phyloP scores from a whole-genome alignment of 2,329 filamentous ascomycete genomes.

The Fusarium sp. region DNA sequence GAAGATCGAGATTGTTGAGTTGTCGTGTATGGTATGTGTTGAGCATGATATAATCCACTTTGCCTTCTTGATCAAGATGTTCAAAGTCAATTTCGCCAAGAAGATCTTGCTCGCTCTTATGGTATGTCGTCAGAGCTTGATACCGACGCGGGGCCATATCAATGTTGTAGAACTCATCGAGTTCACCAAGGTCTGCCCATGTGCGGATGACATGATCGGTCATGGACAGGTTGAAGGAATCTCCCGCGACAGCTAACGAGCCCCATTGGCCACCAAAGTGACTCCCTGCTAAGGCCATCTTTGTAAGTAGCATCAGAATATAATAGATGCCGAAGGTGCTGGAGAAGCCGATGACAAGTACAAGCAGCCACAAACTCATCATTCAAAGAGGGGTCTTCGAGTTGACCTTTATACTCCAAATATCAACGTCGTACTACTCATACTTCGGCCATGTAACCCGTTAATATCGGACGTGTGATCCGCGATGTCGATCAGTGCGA shows the following conservation, averaged over 20 bases:
- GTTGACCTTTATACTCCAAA: slow-evolving; percentile 1
- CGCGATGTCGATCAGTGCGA: slow-evolving; percentile 11
- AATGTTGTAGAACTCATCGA: slow-evolving; percentile 25
- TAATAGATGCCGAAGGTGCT: neutral
- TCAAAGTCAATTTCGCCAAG: slow-evolving; percentile 18
- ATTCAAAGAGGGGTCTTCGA: neutral
- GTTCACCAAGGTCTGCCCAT: slow-evolving; percentile 18
- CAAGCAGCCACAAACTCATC: neutral
- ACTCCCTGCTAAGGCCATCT: slow-evolving; percentile 8
- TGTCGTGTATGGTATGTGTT: slow-evolving; percentile 22
- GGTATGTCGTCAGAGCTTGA: neutral
- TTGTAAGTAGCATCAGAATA: neutral
- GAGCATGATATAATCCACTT: slow-evolving; percentile 29
- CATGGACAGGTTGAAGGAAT: slow-evolving; percentile 22
- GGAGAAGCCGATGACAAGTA: neutral
- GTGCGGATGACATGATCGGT: slow-evolving; percentile 26
- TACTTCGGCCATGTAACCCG: slow-evolving; percentile 6
- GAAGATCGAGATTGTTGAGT: slow-evolving; percentile 20
- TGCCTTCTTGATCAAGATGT: slow-evolving; percentile 20
- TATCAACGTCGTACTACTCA: neutral
- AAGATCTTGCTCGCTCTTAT: slow-evolving; percentile 12
- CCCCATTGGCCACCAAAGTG: neutral
- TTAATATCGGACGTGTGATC: slow-evolving; percentile 3
- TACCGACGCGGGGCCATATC: slow-evolving; percentile 5
- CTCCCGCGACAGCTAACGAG: neutral